phyloP scores from a whole-genome alignment of 2,329 filamentous ascomycete genomes.

The Fusarium tupiense region DNA sequence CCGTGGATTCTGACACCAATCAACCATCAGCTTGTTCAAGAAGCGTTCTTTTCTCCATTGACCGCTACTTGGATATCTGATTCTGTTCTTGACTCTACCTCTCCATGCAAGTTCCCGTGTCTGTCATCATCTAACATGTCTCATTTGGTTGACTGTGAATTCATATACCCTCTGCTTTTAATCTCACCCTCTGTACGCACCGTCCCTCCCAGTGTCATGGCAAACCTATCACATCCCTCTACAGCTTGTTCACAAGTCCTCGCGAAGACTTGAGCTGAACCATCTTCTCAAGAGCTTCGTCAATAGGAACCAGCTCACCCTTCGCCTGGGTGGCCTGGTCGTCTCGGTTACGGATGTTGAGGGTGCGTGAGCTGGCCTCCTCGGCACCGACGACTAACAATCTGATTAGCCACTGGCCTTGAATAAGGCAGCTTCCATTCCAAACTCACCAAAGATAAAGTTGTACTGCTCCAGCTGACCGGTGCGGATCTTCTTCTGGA shows the following conservation, averaged over 20 bases:
- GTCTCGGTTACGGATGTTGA: conserved; percentile 72
- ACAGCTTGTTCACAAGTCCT: conserved; percentile 50
- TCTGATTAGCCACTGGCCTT: conserved; percentile 22
- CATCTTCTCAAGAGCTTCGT: conserved; percentile 67
- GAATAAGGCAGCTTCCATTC: background rate
- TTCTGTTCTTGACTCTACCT: conserved; percentile 13
- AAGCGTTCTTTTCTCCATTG: conserved; percentile 29
- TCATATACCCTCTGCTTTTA: conserved; percentile 34
- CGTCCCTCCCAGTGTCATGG: background rate
- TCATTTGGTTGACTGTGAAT: conserved; percentile 32
- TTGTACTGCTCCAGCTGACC: conserved; percentile 85
- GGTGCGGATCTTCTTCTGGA: conserved; percentile 89
- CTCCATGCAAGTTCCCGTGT: conserved; percentile 14
- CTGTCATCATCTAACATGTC: conserved; percentile 26
- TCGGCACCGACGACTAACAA: conserved; percentile 67
- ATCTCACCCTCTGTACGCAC: conserved; percentile 19
- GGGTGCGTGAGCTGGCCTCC: conserved; percentile 67
- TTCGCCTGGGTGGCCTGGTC: conserved; percentile 70
- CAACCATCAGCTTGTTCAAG: background rate
- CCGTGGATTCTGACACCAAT: background rate
- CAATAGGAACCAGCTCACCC: conserved; percentile 66
- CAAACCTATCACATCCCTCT: conserved; percentile 19
- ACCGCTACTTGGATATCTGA: conserved; percentile 19
- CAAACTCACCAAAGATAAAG: conserved; percentile 74
- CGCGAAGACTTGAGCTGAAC: conserved; percentile 61